Evolutionary conservation across 2,329 filamentous ascomycete genomes (phyloP), one percentile per base, ranked within the genome.

Genomic region (Alternaria brassicicola): DNA sequence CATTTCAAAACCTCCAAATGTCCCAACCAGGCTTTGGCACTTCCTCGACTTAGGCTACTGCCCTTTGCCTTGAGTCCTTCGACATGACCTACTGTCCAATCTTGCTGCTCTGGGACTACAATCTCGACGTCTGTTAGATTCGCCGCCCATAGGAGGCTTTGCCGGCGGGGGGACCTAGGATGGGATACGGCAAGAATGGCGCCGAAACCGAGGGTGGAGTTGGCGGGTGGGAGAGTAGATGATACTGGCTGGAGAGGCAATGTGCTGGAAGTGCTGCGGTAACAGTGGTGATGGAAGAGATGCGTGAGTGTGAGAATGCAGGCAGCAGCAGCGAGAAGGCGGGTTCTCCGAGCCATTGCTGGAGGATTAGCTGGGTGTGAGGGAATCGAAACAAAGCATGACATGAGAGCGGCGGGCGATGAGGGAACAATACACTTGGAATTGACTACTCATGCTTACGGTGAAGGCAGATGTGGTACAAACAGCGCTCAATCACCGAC

Each of bases 21-120:
- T 21, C 77, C 77, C 51, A 80, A 64, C 78, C 78, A 80, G 13
- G 78, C 78, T 57, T 78, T 45, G 1, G 75, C 75, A 38, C 73
- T 77, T 8, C 78, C 78, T 31, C 63, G 70, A n/a, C 63, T 70
- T 17, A 79, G 73, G 1, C 38, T 66, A 17, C 70, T 77, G 6
- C 72, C 59, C 3, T 64, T 62, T 4, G 68, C 61, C 26, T 64
- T 63, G 26, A 80, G 65, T 6, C 30, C 45, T 4, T 64, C 33
- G 8, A 79, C 38, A 56, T 79, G 70, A n/a, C 53, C 59, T 5
- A 76, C 72, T 4, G 71, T 75, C 78, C 78, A 80, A 7, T 46
- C 39, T 26, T 77, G 75, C 50, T 80, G 78, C 2, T 62, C 49
- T 2, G 78, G 78, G 21, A 80, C 76, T 9, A 65, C 68, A 48